phyloP scores from a whole-genome alignment of 2,329 filamentous ascomycete genomes.

The Fusarium miscanthi region DNA sequence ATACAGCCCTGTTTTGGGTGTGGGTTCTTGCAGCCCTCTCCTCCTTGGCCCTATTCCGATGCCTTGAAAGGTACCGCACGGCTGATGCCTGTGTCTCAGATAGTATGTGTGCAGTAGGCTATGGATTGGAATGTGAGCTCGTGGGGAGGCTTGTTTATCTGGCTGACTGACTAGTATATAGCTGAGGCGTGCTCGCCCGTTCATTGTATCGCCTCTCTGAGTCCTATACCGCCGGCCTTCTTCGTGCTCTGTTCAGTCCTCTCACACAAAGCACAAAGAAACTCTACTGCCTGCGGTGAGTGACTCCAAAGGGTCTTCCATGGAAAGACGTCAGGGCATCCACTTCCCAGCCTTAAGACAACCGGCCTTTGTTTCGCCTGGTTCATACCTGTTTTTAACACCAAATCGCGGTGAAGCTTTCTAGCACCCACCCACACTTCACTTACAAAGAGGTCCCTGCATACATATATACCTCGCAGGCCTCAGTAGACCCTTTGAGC shows the following conservation, averaged over 20 bases:
- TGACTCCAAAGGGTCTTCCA: conserved; percentile 37
- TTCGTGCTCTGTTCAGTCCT: conserved; percentile 20
- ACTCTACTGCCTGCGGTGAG: conserved; percentile 36
- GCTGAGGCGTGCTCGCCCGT: conserved; percentile 23
- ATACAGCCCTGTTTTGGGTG: conserved; percentile 34
- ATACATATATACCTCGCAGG: conserved; percentile 9
- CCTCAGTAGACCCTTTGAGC: conserved; percentile 11
- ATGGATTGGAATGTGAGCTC: conserved; percentile 31
- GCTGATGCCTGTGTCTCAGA: conserved; percentile 37
- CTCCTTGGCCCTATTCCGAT: conserved; percentile 28
- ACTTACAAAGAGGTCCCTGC: conserved; percentile 27
- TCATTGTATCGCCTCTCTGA: conserved; percentile 3
- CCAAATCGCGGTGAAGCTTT: conserved; percentile 32
- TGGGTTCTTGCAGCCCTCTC: conserved; percentile 29
- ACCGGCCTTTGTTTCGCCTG: conserved; percentile 36
- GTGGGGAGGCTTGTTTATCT: conserved; percentile 5
- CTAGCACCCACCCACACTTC: conserved; percentile 30
- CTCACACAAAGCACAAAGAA: conserved; percentile 12
- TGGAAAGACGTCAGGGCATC: conserved; percentile 34
- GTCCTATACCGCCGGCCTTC: conserved; percentile 26
- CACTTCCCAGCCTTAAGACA: conserved; percentile 37
- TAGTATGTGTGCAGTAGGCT: conserved; percentile 14
- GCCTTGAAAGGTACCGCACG: conserved; percentile 15
- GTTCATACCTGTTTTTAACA: conserved; percentile 28
- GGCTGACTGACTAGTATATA: conserved; percentile 36